Conservation (phyloP, 169 alveolate genomes). For the Plasmodium reichenowi region DNA sequence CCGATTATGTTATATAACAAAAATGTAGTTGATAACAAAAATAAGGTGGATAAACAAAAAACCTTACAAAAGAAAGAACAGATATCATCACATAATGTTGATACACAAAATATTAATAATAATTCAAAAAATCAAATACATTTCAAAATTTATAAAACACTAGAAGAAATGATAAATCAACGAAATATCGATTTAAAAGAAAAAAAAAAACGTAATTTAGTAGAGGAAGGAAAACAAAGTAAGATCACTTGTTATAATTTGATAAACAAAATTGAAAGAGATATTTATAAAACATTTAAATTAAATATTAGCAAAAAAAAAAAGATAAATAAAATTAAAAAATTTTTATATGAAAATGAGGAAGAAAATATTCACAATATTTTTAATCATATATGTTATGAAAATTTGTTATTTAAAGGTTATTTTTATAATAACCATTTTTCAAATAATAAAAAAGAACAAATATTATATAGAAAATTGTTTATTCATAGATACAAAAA, state of each 20-base stretch:
- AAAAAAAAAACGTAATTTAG: background rate
- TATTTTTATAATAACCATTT: conserved; percentile 34
- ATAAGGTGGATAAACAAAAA: background rate
- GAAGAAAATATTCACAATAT: conserved; percentile 34
- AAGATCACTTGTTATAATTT: background rate
- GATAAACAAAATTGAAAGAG: conserved; percentile 22
- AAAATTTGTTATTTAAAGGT: conserved; percentile 33
- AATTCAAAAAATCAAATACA: background rate
- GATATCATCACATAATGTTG: background rate
- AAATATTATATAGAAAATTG: conserved; percentile 14
- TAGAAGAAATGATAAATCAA: conserved; percentile 17
- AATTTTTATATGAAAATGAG: conserved; percentile 32
- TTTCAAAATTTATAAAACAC: conserved; percentile 10
- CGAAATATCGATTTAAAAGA: background rate
- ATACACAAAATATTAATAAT: background rate
- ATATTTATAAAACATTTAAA: conserved; percentile 35
- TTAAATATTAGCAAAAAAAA: conserved; percentile 25
- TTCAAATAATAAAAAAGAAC: conserved; percentile 13
- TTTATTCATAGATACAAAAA: conserved; percentile 22
- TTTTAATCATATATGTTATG: conserved; percentile 46
- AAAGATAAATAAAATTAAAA: conserved; percentile 30
- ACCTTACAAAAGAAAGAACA: background rate
- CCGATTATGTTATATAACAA: background rate
- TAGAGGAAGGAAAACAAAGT: background rate
- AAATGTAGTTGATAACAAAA: background rate